These are phyloP conservation scores for Didymella pomorum DNA, from an alignment of 2,329 filamentous ascomycete genomes.

Conservation along the genomic window DNA sequence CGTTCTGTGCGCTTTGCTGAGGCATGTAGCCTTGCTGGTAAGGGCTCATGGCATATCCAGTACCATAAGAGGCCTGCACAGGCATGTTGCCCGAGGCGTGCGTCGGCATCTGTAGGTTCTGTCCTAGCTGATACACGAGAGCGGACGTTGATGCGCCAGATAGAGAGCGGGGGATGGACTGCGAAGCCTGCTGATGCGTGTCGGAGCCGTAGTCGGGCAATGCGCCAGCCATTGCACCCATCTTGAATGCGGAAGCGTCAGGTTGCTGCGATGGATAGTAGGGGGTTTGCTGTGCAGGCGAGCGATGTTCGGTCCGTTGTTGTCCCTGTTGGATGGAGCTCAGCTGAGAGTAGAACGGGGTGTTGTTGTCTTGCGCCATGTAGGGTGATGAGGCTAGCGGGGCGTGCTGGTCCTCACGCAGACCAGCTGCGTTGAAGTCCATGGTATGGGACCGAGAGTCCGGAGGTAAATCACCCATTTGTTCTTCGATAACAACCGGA, in stretches of 20 bases:
- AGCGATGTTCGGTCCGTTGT: slow-evolving; percentile 41
- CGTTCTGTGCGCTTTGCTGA: slow-evolving; percentile 35
- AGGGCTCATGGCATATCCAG: slow-evolving; percentile 36
- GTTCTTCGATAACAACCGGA: slow-evolving; percentile 49
- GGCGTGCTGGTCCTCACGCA: slow-evolving; percentile 36
- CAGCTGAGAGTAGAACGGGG: slow-evolving; percentile 51
- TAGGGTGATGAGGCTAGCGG: slow-evolving; percentile 24
- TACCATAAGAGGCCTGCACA: slow-evolving; percentile 37
- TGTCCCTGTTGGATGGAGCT: slow-evolving; percentile 43
- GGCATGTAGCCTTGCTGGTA: slow-evolving; percentile 43
- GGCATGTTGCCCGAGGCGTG: slow-evolving; percentile 33
- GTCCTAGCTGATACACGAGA: slow-evolving; percentile 52
- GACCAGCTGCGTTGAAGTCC: slow-evolving; percentile 40
- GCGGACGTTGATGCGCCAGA: slow-evolving; percentile 51
- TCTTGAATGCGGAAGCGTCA: slow-evolving; percentile 43
- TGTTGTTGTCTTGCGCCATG: slow-evolving; percentile 35
- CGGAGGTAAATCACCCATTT: slow-evolving; percentile 52
- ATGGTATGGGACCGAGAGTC: slow-evolving; percentile 41
- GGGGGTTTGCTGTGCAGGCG: slow-evolving; percentile 32
- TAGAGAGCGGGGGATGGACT: slow-evolving; percentile 42
- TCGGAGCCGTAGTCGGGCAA: slow-evolving; percentile 48
- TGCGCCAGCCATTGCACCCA: slow-evolving; percentile 48
- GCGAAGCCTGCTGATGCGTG: slow-evolving; percentile 30
- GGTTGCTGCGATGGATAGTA: slow-evolving; percentile 41
- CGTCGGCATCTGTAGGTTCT: slow-evolving; percentile 48